These are phyloP conservation scores for Pulveroboletus ravenelii DNA, from an alignment of 768 basidiomycete genomes.

Conservation along the genomic window DNA sequence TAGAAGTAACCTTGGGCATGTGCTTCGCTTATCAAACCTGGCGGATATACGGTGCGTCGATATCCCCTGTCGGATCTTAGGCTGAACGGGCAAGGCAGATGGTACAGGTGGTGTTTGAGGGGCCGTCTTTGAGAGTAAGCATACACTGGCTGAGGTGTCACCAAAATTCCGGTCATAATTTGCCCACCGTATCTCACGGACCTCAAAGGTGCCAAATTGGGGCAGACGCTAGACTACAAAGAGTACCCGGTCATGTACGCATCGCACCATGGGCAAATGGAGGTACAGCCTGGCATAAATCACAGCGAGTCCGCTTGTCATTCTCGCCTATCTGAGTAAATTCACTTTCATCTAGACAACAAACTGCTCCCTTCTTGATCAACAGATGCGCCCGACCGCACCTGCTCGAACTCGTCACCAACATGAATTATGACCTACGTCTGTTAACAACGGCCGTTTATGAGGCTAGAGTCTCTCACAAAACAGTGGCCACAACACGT, in stretches of 20 bases:
- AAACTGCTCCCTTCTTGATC: neutral
- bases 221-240: neutral
- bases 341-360: neutral
- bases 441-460: neutral
- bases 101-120: slow-evolving; percentile 3
- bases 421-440: slow-evolving; percentile 6
- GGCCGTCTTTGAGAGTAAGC: neutral
- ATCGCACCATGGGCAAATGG: neutral
- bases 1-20: slow-evolving; percentile 66
- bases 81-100: neutral
- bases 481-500: slow-evolving; percentile 73
- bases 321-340: neutral
- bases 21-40: slow-evolving; percentile 2
- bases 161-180: slow-evolving; percentile 10
- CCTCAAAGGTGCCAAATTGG: slow-evolving; percentile 15
- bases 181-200: slow-evolving; percentile 19
- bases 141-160: neutral
- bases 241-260: neutral
- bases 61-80: slow-evolving; percentile 2
- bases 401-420: neutral
- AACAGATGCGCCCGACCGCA: neutral
- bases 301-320: neutral
- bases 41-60: neutral
- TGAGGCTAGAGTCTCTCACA: slow-evolving; percentile 43
- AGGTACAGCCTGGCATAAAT: neutral